Evolutionary conservation across 495 filamentous ascomycete species (phyloP).

Genomic region (Lichenothelia convexa): DNA sequence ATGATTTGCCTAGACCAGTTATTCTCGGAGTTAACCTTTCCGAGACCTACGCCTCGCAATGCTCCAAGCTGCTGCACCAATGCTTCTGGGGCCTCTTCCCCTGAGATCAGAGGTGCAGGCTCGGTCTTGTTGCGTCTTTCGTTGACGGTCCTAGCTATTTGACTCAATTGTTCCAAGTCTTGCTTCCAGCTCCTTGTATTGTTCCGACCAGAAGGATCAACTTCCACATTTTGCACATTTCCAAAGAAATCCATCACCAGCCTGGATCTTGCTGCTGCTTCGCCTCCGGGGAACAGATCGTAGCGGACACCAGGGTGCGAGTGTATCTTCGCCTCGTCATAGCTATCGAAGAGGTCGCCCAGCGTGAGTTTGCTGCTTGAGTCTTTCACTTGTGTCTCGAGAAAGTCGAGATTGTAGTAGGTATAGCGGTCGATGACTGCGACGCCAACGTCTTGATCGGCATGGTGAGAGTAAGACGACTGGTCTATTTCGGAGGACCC

Average conservation of each 20-base stretch:
- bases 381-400: slow-evolving; percentile 75
- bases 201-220: slow-evolving; percentile 40
- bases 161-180: slow-evolving; percentile 46
- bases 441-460: slow-evolving; percentile 92
- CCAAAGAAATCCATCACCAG: slow-evolving; percentile 93
- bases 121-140: slow-evolving; percentile 33
- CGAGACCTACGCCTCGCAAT: not conserved
- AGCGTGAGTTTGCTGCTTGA: slow-evolving; percentile 68
- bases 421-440: slow-evolving; percentile 97
- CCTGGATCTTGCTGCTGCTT: slow-evolving; percentile 50
- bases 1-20: slow-evolving; percentile 8
- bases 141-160: slow-evolving; percentile 34
- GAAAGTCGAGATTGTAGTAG: slow-evolving; percentile 94
- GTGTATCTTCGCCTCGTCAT: slow-evolving; percentile 88
- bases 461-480: slow-evolving; percentile 89
- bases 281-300: slow-evolving; percentile 74
- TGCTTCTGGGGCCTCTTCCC: slow-evolving; percentile 18
- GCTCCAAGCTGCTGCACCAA: slow-evolving; percentile 4
- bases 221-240: slow-evolving; percentile 91
- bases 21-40: slow-evolving; percentile 1
- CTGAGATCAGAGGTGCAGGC: slow-evolving; percentile 15
- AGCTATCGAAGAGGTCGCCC: slow-evolving; percentile 87
- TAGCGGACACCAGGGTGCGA: slow-evolving; percentile 80
- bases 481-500: slow-evolving; percentile 87
- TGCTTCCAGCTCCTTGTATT: slow-evolving; percentile 45